Conservation (phyloP, 805 yeast species). For the Yarrowia sp. region DNA sequence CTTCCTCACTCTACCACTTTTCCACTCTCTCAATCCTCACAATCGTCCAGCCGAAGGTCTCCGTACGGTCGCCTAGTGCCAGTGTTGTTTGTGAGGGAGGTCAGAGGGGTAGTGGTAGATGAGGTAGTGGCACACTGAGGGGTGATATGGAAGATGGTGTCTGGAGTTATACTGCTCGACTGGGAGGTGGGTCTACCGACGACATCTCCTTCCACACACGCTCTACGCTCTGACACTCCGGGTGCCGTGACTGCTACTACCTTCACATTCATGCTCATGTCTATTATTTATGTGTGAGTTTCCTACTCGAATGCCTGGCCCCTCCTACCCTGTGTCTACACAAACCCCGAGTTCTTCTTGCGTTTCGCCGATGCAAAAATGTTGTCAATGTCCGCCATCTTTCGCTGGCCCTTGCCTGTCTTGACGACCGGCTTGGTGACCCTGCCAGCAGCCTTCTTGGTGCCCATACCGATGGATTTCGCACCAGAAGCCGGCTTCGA, state of each 20-base stretch:
- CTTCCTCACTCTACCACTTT: background rate
- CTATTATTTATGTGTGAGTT: background rate
- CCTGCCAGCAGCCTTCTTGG: background rate
- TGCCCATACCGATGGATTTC: background rate
- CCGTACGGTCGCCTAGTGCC: background rate
- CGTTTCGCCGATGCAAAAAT: constrained; percentile 22
- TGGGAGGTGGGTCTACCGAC: too few relatives aligned
- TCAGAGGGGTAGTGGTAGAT: background rate
- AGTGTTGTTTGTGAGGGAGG: background rate
- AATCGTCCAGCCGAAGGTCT: background rate
- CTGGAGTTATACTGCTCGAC: too few relatives aligned
- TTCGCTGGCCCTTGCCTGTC: background rate
- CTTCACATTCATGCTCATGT: too few relatives aligned
- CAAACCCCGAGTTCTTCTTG: background rate
- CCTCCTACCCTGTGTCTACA: background rate
- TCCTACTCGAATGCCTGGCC: too few relatives aligned
- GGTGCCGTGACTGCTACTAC: too few relatives aligned
- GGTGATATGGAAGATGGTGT: too few relatives aligned
- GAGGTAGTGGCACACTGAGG: too few relatives aligned
- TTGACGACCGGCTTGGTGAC: background rate
- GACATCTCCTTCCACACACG: too few relatives aligned
- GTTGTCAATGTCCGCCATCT: constrained; percentile 10
- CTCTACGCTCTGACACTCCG: too few relatives aligned
- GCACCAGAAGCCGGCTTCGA: background rate
- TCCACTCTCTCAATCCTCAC: background rate